phyloP scores from a whole-genome alignment of 306 rosid species.

The Ammopiptanthus mongolicus region DNA sequence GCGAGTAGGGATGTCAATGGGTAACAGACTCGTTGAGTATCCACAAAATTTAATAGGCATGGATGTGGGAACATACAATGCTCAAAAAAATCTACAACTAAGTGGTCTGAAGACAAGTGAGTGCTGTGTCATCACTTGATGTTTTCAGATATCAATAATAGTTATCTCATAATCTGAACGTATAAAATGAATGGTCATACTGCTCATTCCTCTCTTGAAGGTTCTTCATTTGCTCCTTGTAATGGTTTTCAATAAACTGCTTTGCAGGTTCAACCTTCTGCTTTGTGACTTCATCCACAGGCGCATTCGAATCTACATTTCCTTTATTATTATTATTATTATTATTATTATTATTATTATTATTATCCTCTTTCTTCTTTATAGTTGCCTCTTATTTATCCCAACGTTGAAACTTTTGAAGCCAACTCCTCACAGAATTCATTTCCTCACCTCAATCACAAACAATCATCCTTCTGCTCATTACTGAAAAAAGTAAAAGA shows the following conservation, averaged over 20 bases:
- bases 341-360: neutral
- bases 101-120: neutral
- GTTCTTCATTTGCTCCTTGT: constrained; percentile 95
- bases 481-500: constrained; percentile 1
- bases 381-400: constrained; percentile 47
- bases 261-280: constrained; percentile 93
- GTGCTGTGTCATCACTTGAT: neutral
- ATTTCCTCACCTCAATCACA: constrained; percentile 40
- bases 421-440: constrained; percentile 96
- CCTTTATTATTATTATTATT: constrained; percentile 28
- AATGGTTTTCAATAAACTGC: constrained; percentile 93
- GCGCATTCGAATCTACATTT: constrained; percentile 28
- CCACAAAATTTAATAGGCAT: no score
- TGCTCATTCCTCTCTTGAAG: constrained; percentile 93
- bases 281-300: constrained; percentile 67
- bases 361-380: constrained; percentile 73
- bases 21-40: no score
- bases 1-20: no score
- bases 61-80: no score
- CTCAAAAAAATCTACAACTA: neutral
- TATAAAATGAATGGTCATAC: constrained; percentile 33
- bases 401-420: constrained; percentile 80
- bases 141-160: neutral
- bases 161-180: neutral
- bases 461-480: constrained; percentile 24